Evolutionary conservation across 164 flowering plant species (phyloP).

Genomic region (Stephania yunnanensis): DNA sequence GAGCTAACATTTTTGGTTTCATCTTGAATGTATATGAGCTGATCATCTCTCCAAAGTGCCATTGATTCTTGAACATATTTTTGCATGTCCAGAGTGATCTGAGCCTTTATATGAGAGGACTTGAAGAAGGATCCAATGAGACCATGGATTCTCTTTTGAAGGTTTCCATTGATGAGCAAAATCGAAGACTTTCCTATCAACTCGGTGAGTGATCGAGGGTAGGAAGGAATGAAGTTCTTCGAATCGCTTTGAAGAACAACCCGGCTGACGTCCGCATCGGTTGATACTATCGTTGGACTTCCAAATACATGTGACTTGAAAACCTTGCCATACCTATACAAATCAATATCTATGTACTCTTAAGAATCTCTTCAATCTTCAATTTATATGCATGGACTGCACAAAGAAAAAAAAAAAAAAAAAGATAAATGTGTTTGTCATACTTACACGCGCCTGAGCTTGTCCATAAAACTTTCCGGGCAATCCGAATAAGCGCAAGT

Average conservation of each 20-base stretch:
- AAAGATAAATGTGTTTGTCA: background rate
- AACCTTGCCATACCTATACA: slow-evolving; percentile 85
- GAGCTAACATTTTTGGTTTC: slow-evolving; percentile 66
- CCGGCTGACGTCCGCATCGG: slow-evolving; percentile 79
- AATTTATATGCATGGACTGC: too few relatives aligned
- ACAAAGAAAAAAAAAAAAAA: background rate
- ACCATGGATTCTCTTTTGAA: slow-evolving; percentile 85
- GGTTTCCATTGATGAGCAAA: slow-evolving; percentile 66
- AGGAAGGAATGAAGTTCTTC: slow-evolving; percentile 64
- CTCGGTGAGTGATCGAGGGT: slow-evolving; percentile 81
- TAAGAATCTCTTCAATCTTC: too few relatives aligned
- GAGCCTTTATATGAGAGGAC: slow-evolving; percentile 66
- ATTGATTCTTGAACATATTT: slow-evolving; percentile 51
- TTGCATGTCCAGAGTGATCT: slow-evolving; percentile 73
- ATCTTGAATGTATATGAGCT: slow-evolving; percentile 68
- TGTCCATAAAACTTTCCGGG: slow-evolving; percentile 86
- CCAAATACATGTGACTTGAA: slow-evolving; percentile 95
- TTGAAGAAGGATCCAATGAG: slow-evolving; percentile 79
- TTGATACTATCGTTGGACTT: slow-evolving; percentile 71
- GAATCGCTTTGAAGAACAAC: slow-evolving; percentile 77
- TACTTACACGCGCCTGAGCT: slow-evolving; percentile 66
- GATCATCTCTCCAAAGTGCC: slow-evolving; percentile 55
- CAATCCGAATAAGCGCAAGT: slow-evolving; percentile 69
- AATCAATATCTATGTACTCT: background rate
- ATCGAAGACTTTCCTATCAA: slow-evolving; percentile 91